phyloP scores from a whole-genome alignment of 225 moss, liverwort and hornwort genomes.

The Pseudoscleropodium purum region DNA sequence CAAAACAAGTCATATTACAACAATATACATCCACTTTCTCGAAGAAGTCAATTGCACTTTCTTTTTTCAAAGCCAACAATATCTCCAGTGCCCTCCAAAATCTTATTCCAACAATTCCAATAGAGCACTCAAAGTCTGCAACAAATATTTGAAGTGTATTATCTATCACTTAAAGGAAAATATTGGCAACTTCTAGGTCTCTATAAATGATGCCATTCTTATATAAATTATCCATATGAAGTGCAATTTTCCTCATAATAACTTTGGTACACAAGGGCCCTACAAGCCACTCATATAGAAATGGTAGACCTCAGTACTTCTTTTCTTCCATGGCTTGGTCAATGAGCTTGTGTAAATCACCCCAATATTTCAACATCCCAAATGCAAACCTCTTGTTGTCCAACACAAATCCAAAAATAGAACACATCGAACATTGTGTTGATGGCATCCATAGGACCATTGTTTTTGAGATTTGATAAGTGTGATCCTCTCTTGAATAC shows the following conservation, averaged over 20 bases:
- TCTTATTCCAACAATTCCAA: background rate
- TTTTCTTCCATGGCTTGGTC: background rate
- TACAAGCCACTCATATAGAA: background rate
- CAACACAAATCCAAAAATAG: too few species aligned
- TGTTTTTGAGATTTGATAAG: background rate
- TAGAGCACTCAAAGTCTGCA: background rate
- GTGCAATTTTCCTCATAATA: background rate
- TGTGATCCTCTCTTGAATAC: background rate
- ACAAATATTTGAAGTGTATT: too few species aligned
- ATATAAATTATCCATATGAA: background rate
- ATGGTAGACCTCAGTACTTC: background rate
- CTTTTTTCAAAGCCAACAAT: background rate
- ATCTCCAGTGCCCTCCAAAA: background rate
- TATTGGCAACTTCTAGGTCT: background rate
- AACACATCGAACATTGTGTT: accelerated
- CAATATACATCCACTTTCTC: background rate
- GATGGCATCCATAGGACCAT: background rate
- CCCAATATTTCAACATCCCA: background rate
- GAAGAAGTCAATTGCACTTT: background rate
- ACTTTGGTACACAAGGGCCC: accelerated
- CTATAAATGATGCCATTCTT: background rate
- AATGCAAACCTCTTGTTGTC: background rate
- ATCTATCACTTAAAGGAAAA: background rate
- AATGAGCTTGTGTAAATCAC: background rate
- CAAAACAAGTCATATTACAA: background rate